A percentile compares a stretch with the other conserved stretches of the same genome.
These are phyloP conservation scores for Rhodotorula sp. DNA, from an alignment of 1,284 basidiomycete species.

Conservation along the genomic window DNA sequence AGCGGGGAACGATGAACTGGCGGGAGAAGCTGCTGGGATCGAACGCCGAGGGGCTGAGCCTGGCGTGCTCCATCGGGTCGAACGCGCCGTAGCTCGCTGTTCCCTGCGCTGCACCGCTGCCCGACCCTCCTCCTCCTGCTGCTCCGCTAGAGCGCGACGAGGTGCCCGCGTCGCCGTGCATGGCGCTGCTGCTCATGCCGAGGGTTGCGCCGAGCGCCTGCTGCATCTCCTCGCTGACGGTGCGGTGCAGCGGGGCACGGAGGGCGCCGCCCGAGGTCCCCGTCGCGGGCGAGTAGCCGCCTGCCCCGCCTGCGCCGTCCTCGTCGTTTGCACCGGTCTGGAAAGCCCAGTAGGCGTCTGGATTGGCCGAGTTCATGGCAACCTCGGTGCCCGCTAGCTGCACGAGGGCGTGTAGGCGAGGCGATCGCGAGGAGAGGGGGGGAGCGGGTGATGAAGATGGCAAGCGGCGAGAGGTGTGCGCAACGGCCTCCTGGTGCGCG, in stretches of 20 bases:
- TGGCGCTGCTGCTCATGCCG: background rate
- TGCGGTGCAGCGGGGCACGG: conserved; percentile 13
- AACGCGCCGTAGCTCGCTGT: conserved; percentile 15
- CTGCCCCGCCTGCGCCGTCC: conserved; percentile 7
- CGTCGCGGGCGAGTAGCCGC: conserved; percentile 17
- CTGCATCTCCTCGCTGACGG: conserved; percentile 27
- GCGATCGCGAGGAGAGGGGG: background rate
- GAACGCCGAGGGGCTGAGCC: conserved; percentile 35
- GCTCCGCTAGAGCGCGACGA: background rate
- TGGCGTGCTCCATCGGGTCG: conserved; percentile 33
- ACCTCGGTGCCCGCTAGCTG: background rate
- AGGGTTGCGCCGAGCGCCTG: conserved; percentile 5
- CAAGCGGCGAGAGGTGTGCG: too few relatives aligned
- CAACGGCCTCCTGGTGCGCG: too few relatives aligned
- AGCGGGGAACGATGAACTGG: conserved; percentile 38
- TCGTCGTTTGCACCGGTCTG: conserved; percentile 16
- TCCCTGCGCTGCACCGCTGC: background rate
- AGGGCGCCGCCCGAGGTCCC: background rate
- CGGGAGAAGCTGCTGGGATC: conserved; percentile 30
- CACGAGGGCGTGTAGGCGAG: background rate
- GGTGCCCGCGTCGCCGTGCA: background rate
- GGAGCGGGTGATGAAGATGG: too few relatives aligned
- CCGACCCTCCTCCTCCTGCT: background rate
- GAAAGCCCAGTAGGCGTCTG: conserved; percentile 26
- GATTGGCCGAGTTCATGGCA: conserved; percentile 3